Evolutionary conservation across 768 basidiomycete genomes (phyloP).

Genomic region (Kwoniella sp.): DNA sequence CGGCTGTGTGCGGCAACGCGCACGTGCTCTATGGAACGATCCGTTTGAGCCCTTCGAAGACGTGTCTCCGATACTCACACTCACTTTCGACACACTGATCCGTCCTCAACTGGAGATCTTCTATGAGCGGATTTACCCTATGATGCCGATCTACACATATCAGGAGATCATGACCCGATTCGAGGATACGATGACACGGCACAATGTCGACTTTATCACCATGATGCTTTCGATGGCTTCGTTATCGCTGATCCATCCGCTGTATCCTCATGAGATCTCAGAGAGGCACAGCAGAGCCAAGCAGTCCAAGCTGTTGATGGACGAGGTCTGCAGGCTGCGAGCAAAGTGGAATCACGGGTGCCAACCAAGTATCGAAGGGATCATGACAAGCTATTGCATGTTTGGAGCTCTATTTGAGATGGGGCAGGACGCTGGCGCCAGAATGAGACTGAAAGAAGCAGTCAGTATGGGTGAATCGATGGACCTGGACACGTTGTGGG

Average conservation of each 20-base stretch:
- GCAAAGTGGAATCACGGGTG: conserved; percentile 34
- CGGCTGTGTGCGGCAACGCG: background rate
- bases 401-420: conserved; percentile 46
- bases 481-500: conserved; percentile 23
- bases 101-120: conserved; percentile 41
- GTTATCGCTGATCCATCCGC: conserved; percentile 39
- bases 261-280: conserved; percentile 28
- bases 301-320: conserved; percentile 37
- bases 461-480: conserved; percentile 36
- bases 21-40: conserved; percentile 7
- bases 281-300: conserved; percentile 17
- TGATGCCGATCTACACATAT: conserved; percentile 41
- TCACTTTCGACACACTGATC: conserved; percentile 37
- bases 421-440: conserved; percentile 33
- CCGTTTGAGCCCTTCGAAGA: conserved; percentile 24
- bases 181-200: conserved; percentile 11
- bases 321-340: conserved; percentile 34
- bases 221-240: conserved; percentile 36
- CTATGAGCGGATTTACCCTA: conserved; percentile 41
- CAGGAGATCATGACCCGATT: conserved; percentile 30
- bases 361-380: conserved; percentile 22
- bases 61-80: conserved; percentile 31
- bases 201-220: conserved; percentile 12
- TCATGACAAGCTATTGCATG: conserved; percentile 39
- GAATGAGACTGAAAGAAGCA: conserved; percentile 39